A percentile compares a stretch with the other conserved stretches of the same genome.
Evolutionary conservation across 306 rosid genomes (phyloP).

Genomic region (Acacia crassicarpa): DNA sequence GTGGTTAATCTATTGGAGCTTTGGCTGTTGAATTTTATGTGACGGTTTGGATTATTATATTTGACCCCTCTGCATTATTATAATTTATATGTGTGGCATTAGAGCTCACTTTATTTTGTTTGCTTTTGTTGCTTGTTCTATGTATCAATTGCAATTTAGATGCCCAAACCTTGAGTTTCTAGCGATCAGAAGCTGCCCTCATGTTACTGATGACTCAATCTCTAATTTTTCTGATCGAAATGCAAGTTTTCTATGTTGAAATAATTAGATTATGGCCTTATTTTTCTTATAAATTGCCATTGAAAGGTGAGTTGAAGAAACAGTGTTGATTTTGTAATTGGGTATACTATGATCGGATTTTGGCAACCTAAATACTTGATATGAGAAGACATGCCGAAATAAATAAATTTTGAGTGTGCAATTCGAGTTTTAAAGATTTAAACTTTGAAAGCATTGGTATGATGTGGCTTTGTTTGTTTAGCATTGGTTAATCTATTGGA

Average conservation of each 20-base stretch:
- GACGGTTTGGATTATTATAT: constrained; percentile 2
- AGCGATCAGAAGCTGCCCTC: constrained; percentile 77
- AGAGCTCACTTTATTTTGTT: background rate
- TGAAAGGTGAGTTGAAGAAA: background rate
- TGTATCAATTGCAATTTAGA: constrained; percentile 39
- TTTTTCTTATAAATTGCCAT: background rate
- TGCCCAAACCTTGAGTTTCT: constrained; percentile 78
- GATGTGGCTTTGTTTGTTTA: background rate
- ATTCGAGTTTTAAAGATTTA: background rate
- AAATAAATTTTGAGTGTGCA: background rate
- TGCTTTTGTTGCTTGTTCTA: background rate
- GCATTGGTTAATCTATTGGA: background rate
- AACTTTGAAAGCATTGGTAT: background rate
- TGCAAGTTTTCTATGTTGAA: background rate
- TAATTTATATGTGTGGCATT: background rate
- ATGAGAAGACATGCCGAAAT: background rate
- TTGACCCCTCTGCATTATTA: background rate
- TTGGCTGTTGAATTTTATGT: background rate
- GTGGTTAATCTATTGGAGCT: background rate
- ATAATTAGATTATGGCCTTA: background rate
- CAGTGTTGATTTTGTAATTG: background rate
- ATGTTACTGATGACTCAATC: constrained; percentile 72
- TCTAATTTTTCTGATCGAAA: background rate
- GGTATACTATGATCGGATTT: background rate
- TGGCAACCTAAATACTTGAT: background rate